Evolutionary conservation across 352 stramenopile genomes (phyloP).

Genomic region (Pythium sukuiense): DNA sequence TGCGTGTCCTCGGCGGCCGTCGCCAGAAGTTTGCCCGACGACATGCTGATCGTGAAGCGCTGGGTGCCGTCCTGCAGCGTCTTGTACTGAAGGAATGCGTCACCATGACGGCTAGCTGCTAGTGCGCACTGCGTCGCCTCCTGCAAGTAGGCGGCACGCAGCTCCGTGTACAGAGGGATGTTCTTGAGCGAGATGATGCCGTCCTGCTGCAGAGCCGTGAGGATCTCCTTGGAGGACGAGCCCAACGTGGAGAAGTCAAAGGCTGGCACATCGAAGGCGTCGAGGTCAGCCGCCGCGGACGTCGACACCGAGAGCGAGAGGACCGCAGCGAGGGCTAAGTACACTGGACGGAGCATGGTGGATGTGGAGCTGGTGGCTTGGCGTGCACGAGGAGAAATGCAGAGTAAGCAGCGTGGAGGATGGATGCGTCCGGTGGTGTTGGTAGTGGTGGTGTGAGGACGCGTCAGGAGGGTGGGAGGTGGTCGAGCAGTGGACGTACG

Average conservation of each 20-base stretch:
- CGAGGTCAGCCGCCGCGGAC: conserved; percentile 26
- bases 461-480: no score
- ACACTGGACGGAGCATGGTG: conserved; percentile 12
- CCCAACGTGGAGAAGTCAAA: conserved; percentile 57
- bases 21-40: conserved; percentile 41
- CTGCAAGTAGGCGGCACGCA: conserved; percentile 48
- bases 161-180: conserved; percentile 47
- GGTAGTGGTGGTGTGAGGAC: not conserved
- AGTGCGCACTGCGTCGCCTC: conserved; percentile 54
- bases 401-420: conserved; percentile 8
- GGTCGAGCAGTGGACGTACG: not conserved
- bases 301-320: conserved; percentile 4
- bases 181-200: conserved; percentile 71
- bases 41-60: conserved; percentile 71
- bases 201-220: conserved; percentile 57
- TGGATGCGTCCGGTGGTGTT: not conserved
- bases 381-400: conserved; percentile 5
- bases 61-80: conserved; percentile 59
- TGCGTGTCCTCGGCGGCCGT: conserved; percentile 21
- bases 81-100: conserved; percentile 55
- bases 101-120: conserved; percentile 20
- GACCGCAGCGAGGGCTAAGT: not conserved
- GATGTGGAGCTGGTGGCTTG: not conserved
- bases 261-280: conserved; percentile 45
- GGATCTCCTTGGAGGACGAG: conserved; percentile 36